Base-by-base conservation (phyloP, 371 early-diverging fungal species). In the Blyttiomyces sp. region DNA sequence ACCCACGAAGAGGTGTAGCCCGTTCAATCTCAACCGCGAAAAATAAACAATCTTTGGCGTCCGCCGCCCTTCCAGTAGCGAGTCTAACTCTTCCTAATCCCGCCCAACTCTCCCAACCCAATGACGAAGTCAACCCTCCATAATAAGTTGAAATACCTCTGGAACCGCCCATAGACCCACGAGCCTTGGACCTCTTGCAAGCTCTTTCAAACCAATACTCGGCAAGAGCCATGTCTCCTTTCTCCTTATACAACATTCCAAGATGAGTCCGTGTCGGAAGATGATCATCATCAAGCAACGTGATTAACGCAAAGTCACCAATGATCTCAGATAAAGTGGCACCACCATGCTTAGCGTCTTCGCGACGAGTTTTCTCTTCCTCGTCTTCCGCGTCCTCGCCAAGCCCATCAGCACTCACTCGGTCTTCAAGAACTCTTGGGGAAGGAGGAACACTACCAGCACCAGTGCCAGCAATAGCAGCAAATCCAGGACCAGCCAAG, bases 101-200 rank as follows among this genome's bases (percentile, higher is more conserved):
- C 13, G 64, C 54, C 80, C 80, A 80, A 21, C 63, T 23, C 32
- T 68, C 66, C 68, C 73, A 74, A 11, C 71, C 73, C 66, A 67
- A 75, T 27, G 45, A 39, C 2, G 57, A 62, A 1, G 74, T 69
- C 9, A 57, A 55, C 27, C 80, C 80, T 2, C 77, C 77, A 64
- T 68, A 77, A 45, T 68, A 49, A 3, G 64, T 53, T 0, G 66
- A 31, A n/a, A 59, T 13, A n/a, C 76, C 74, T 9, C 46, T 21
- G 7, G 43, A 54, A 16, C 76, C 74, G 50, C 76, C 70, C 24
- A 64, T 61, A 31, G 63, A 36, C 3, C 77, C 77, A 9, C 80
- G 68, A 35, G 61, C 63, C 34, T 72, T 75, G 17, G 66, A 48
- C 13, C 56, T 54, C 33, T 70, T 69, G 59, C 71, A 70, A 2